Evolutionary conservation across 345 rosid genomes (phyloP).

Genomic region (Durio zibethinus): DNA sequence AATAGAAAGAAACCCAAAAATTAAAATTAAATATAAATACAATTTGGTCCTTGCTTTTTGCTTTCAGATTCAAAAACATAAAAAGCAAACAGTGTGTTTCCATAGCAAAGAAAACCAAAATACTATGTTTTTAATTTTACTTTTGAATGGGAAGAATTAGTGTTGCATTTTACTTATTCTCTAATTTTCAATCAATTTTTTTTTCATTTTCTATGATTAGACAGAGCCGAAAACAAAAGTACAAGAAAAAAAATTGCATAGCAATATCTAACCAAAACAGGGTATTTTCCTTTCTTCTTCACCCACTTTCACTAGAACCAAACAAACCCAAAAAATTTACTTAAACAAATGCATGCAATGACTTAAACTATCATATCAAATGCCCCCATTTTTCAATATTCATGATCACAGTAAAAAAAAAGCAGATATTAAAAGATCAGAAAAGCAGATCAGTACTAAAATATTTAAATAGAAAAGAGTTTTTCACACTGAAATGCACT

Average conservation of each 20-base stretch:
- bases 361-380: background rate
- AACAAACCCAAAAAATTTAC: background rate
- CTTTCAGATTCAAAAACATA: background rate
- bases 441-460: background rate
- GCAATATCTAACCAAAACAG: background rate
- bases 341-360: constrained; percentile 5
- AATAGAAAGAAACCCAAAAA: background rate
- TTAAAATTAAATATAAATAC: background rate
- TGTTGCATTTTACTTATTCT: background rate
- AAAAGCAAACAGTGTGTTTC: background rate
- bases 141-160: background rate
- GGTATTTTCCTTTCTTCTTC: background rate
- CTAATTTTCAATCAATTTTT: background rate
- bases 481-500: background rate
- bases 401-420: background rate
- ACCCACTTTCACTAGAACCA: background rate
- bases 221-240: background rate
- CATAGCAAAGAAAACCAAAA: background rate
- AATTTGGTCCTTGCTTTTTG: background rate
- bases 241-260: background rate
- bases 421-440: background rate
- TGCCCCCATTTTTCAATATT: background rate
- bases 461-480: background rate
- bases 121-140: background rate
- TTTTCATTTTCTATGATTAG: background rate